These are phyloP conservation scores for Fraxinus excelsior DNA, from an alignment of 257 asterid species.

Conservation along the genomic window DNA sequence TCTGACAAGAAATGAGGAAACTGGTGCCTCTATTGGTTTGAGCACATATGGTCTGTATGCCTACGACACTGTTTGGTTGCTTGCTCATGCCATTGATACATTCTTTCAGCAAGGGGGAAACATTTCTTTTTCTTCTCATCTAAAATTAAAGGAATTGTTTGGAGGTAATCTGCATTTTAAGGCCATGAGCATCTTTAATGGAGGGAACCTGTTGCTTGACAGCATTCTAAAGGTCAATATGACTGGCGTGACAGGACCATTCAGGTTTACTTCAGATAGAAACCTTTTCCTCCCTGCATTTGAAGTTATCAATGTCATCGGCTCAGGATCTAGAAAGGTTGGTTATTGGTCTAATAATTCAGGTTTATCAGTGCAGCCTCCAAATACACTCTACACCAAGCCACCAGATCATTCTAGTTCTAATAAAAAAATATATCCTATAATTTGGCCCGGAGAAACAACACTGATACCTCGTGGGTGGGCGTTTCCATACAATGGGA, in stretches of 20 bases:
- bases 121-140: slow-evolving; percentile 46
- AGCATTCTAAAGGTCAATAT: slow-evolving; percentile 43
- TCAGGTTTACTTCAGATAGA: slow-evolving; percentile 41
- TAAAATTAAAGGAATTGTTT: slow-evolving; percentile 27
- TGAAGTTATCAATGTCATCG: slow-evolving; percentile 60
- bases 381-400: slow-evolving; percentile 41
- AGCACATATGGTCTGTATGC: slow-evolving; percentile 52
- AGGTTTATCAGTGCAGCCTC: slow-evolving; percentile 51
- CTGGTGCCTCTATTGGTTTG: slow-evolving; percentile 29
- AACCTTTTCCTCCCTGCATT: slow-evolving; percentile 50
- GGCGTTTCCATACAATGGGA: slow-evolving; percentile 59
- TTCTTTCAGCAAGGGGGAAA: slow-evolving; percentile 44
- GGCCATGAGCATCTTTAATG: slow-evolving; percentile 49
- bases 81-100: slow-evolving; percentile 58
- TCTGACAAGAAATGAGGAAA: slow-evolving; percentile 23
- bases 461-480: slow-evolving; percentile 59
- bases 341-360: slow-evolving; percentile 68
- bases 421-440: slow-evolving; percentile 32
- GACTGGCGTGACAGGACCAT: slow-evolving; percentile 61
- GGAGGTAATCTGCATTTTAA: slow-evolving; percentile 33
- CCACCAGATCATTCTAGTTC: slow-evolving; percentile 42
- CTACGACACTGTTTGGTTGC: slow-evolving; percentile 67
- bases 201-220: slow-evolving; percentile 41
- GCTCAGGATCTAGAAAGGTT: slow-evolving; percentile 39
- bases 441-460: slow-evolving; percentile 65